Percentiles rank a stretch among this genome's conserved stretches.
Conservation (phyloP, 2,329 filamentous ascomycete species). For the Penicillium sp. region DNA sequence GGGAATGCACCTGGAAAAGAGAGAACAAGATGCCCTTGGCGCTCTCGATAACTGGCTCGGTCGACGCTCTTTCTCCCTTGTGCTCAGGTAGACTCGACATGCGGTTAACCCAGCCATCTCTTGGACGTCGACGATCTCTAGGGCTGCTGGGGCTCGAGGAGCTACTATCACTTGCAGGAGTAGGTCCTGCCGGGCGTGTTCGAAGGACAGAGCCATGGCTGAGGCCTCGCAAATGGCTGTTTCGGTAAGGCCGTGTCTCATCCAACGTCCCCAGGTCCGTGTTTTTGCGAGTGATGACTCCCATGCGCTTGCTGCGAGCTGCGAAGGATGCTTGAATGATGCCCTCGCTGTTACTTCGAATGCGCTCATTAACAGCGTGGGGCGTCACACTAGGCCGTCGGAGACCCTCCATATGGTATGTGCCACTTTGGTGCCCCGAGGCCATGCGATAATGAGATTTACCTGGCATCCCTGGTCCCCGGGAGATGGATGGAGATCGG, state of each 20-base stretch:
- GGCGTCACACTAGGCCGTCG: conserved; percentile 74
- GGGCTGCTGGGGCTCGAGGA: conserved; percentile 48
- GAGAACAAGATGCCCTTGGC: conserved; percentile 58
- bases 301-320: conserved; percentile 59
- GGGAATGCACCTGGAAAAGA: conserved; percentile 53
- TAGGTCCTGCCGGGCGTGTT: conserved; percentile 32
- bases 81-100: conserved; percentile 60
- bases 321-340: conserved; percentile 50
- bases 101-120: conserved; percentile 50
- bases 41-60: conserved; percentile 55
- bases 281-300: conserved; percentile 59
- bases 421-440: conserved; percentile 41
- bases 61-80: conserved; percentile 48
- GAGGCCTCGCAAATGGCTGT: conserved; percentile 57
- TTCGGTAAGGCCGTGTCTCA: conserved; percentile 52
- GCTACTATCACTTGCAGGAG: conserved; percentile 35
- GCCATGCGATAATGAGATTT: conserved; percentile 73
- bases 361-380: conserved; percentile 60
- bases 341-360: conserved; percentile 63
- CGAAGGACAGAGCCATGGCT: conserved; percentile 57
- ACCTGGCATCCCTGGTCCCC: conserved; percentile 74
- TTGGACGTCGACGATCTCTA: conserved; percentile 41
- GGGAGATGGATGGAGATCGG: conserved; percentile 65
- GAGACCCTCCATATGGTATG: conserved; percentile 46
- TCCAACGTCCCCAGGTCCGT: conserved; percentile 56